Evolutionary conservation across 495 filamentous ascomycete genomes (phyloP), one percentile per base, ranked within the genome.

Genomic region (Hypoxylon crocopeplum): DNA sequence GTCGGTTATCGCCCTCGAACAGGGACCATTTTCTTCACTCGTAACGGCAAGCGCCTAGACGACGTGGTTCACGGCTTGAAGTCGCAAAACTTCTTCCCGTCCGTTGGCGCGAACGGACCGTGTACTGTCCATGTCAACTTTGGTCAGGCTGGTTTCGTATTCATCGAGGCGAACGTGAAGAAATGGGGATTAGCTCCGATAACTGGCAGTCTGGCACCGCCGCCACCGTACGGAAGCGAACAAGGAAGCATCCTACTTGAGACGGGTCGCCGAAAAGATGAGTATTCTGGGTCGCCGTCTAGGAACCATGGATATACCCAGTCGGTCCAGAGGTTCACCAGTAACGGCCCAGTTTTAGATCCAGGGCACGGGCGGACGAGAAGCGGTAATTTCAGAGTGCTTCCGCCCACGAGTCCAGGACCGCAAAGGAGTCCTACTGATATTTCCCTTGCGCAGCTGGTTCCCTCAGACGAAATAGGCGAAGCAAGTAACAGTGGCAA

Each of bases 131-230:
- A 98, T 70, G 94, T 98, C 64, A 98, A 98, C 70, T 97, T 98
- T 71, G 94, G 94, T 2, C 94, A 98, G 69, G 88, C 92, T 63
- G 94, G 94, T 33, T 98, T 97, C 65, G 94, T 98, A 13, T 98
- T 97, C 68, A 98, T 98, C 68, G 94, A 98, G 75, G 94, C 92
- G 36, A 98, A 98, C 62, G 94, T 98, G 30, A 98, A 98, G 82
- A 98, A 97, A 81, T 98, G 94, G 94, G 94, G 94, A 5, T 76
- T 98, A 46, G 94, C 94, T 39, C 94, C 94, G 10, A 95, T 95
- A 84, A 96, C 93, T 1, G 94, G 94, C 33, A 95, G 90, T 68
- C 80, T 98, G 32, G 95, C 93, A 33, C 95, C 94, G 11, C 94
- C 94, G 24, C 94, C 94, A 36, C 95, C 94, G 3, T 98, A 98